Evolutionary conservation across 192 early-diverging fungal species (phyloP).

Genomic region (Podila clonocystis): DNA sequence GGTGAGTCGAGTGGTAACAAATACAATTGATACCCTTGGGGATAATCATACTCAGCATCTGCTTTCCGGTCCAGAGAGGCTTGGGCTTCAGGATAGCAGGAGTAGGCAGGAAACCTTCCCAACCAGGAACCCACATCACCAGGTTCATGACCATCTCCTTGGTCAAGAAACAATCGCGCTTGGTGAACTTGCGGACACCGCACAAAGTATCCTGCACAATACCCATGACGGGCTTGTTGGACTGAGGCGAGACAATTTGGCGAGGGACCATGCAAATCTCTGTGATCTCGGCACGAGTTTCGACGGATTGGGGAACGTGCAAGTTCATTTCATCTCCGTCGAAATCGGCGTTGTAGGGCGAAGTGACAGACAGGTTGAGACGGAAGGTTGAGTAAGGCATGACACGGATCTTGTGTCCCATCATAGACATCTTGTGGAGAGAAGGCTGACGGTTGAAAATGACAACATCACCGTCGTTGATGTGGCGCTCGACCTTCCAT

Average conservation of each 20-base stretch:
- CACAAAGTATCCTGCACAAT: constrained; percentile 99
- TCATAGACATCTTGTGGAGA: constrained; percentile 99
- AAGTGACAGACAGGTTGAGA: constrained; percentile 95
- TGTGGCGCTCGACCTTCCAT: constrained; percentile 94
- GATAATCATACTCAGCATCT: constrained; percentile 93
- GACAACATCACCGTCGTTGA: constrained; percentile 94
- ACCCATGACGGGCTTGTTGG: constrained; percentile 99
- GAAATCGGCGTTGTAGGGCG: constrained; percentile 99
- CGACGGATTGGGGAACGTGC: constrained; percentile 97
- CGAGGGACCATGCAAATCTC: constrained; percentile 99
- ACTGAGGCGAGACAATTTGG: constrained; percentile 97
- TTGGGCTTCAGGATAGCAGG: constrained; percentile 97
- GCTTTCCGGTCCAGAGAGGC: constrained; percentile 99
- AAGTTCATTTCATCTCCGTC: constrained; percentile 99
- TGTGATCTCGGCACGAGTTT: constrained; percentile 94
- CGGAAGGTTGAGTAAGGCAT: constrained; percentile 99
- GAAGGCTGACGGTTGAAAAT: constrained; percentile 99
- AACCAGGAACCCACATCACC: constrained; percentile 94
- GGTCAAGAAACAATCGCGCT: constrained; percentile 89
- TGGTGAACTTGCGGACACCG: constrained; percentile 95
- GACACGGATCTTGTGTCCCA: constrained; percentile 96
- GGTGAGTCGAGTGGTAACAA: constrained; percentile 79
- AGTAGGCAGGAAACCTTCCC: constrained; percentile 93
- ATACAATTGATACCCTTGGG: constrained; percentile 93
- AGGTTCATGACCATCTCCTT: constrained; percentile 95